Evolutionary conservation across 805 yeast genomes (phyloP).

Genomic region (Candida sanyiensis): DNA sequence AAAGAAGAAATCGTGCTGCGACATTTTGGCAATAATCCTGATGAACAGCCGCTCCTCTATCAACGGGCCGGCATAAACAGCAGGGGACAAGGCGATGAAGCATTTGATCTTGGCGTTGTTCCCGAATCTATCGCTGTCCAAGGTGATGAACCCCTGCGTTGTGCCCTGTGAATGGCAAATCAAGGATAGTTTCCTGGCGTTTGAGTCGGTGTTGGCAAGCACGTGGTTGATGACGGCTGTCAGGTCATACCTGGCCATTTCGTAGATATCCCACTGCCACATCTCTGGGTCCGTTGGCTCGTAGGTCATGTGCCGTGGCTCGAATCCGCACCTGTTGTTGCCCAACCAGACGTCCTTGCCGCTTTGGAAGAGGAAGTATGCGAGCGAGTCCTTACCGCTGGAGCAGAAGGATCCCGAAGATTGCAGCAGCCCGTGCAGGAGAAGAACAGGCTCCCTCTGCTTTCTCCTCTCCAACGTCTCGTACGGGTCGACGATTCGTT

Average conservation of each 20-base stretch:
- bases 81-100: constrained; percentile 83
- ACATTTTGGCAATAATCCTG: constrained; percentile 50
- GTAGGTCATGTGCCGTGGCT: constrained; percentile 54
- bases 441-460: constrained; percentile 54
- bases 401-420: constrained; percentile 83
- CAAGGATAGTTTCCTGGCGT: constrained; percentile 45
- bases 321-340: constrained; percentile 82
- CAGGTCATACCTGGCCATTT: constrained; percentile 74
- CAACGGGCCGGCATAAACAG: constrained; percentile 79
- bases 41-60: constrained; percentile 59
- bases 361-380: constrained; percentile 43
- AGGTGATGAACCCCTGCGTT: constrained; percentile 70
- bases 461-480: constrained; percentile 22
- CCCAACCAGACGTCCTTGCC: constrained; percentile 92
- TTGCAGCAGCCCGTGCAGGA: constrained; percentile 84
- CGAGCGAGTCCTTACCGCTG: constrained; percentile 75
- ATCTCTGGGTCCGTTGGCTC: constrained; percentile 41
- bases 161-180: constrained; percentile 94
- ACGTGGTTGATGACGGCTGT: constrained; percentile 67
- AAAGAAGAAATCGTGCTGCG: constrained; percentile 47
- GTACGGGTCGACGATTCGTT: constrained; percentile 52
- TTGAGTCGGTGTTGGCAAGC: constrained; percentile 30
- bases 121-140: constrained; percentile 44
- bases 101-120: constrained; percentile 53
- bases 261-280: constrained; percentile 95